Evolutionary conservation across 2,329 filamentous ascomycete species (phyloP), one percentile per base, ranked within the genome.

Genomic region (Metarhizium album): DNA sequence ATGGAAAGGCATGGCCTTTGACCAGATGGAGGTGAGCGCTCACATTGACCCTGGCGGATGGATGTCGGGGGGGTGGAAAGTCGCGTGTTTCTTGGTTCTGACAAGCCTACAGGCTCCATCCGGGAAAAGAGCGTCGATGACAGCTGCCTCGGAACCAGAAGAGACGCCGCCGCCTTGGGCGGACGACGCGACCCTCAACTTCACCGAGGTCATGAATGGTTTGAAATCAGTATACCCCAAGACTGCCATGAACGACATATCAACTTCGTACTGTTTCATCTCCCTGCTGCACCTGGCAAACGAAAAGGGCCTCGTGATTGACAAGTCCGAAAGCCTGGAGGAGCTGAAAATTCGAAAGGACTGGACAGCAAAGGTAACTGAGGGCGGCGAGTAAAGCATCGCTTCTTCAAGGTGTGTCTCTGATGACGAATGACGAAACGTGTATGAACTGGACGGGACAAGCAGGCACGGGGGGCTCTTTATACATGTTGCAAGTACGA

Each of bases 261-360:
- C 90, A 35, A 98, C 93, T 0, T 94, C 80, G 55, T 85, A 73
- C 69, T 95, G 93, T 66, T 98, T 97, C 70, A 98, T 98, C 62
- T 94, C 87, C 60, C 70, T 95, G 52, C 72, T 96, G 57, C 90
- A 96, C 68, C 66, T 96, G 60, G 90, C 90, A 53, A 96, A 96
- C 68, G 90, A 96, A 64, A 91, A 94, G 71, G 90, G 90, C 0
- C 73, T 96, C 38, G 75, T 86, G 23, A 86, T 96, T 55, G 78
- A 86, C 57, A 80, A 80, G 59, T 76, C 76, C 11, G 69, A 73
- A 42, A 78, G 75, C 46, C 67, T 84, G 50, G 72, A 70, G 48
- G 81, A 84, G 60, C 67, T 84, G 54, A 71, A 75, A 46, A 84
- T 84, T 53, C 72, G 74, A 54, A 82, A 76, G 65, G 81, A 84